A percentile compares a stretch with the other conserved stretches of the same genome.
Conservation (phyloP, 495 filamentous ascomycete genomes). For the Penicillium cosmopolitanum region DNA sequence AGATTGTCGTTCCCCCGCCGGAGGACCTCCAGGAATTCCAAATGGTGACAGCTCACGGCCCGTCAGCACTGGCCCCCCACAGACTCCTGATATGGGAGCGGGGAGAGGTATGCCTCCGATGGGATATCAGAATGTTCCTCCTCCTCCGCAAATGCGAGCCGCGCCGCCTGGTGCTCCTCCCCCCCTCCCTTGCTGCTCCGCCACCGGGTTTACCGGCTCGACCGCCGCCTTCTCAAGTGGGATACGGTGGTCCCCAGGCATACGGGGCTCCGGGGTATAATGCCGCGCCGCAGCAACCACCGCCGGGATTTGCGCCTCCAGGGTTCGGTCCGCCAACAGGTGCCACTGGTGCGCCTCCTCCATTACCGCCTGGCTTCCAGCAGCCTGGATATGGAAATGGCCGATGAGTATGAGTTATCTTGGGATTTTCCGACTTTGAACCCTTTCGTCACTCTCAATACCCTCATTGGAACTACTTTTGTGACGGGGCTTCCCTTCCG, state of each 20-base stretch:
- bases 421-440: not conserved
- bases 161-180: slow-evolving; percentile 37
- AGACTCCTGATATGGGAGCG: slow-evolving; percentile 35
- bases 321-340: slow-evolving; percentile 50
- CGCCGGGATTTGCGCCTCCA: slow-evolving; percentile 60
- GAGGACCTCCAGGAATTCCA: slow-evolving; percentile 57
- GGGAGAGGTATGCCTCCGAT: slow-evolving; percentile 41
- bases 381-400: slow-evolving; percentile 49
- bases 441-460: not conserved
- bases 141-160: slow-evolving; percentile 38
- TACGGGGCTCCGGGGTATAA: slow-evolving; percentile 64
- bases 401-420: slow-evolving; percentile 32
- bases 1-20: slow-evolving; percentile 46
- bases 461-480: not conserved
- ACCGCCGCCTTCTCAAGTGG: slow-evolving; percentile 76
- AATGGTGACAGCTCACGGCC: slow-evolving; percentile 52
- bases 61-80: slow-evolving; percentile 40
- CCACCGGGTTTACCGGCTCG: slow-evolving; percentile 79
- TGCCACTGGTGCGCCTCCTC: slow-evolving; percentile 39
- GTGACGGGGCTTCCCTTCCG: too few relatives aligned
- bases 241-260: slow-evolving; percentile 75
- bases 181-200: slow-evolving; percentile 58
- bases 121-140: slow-evolving; percentile 41
- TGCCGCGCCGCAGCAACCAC: slow-evolving; percentile 42
- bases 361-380: slow-evolving; percentile 56